Percentiles rank a stretch among this genome's conserved stretches.
phyloP scores from a whole-genome alignment of 176 grass and related monocot species.

The Alloteropsis semialata region DNA sequence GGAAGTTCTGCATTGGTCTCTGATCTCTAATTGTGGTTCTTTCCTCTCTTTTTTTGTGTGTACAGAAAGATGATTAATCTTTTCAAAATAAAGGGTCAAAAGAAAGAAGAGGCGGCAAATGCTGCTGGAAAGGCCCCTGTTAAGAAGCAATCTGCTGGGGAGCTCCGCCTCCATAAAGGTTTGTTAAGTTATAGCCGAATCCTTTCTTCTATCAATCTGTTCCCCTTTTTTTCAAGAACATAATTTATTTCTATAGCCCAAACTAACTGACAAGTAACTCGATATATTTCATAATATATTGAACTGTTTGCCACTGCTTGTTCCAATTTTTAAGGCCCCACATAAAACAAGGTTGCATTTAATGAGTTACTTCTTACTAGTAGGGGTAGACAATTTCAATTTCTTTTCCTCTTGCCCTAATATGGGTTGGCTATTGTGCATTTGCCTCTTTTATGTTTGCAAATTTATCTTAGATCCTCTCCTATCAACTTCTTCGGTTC shows the following conservation, averaged over 20 bases:
- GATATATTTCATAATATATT: neutral
- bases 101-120: slow-evolving; percentile 75
- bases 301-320: neutral
- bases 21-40: neutral
- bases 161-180: slow-evolving; percentile 88
- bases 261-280: neutral
- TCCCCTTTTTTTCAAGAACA: neutral
- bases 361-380: neutral
- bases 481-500: neutral
- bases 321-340: neutral
- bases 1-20: neutral
- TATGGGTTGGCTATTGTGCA: neutral
- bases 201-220: neutral
- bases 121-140: slow-evolving; percentile 53
- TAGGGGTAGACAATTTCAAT: neutral
- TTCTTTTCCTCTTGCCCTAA: neutral
- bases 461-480: neutral
- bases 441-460: neutral
- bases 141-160: slow-evolving; percentile 82
- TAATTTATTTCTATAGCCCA: neutral
- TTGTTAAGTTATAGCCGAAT: neutral
- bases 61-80: slow-evolving; percentile 79
- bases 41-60: slow-evolving; percentile 2
- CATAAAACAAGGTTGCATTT: neutral
- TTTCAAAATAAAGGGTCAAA: slow-evolving; percentile 87